phyloP scores from a whole-genome alignment of 805 yeast species.

The Wickerhamiella galacta region DNA sequence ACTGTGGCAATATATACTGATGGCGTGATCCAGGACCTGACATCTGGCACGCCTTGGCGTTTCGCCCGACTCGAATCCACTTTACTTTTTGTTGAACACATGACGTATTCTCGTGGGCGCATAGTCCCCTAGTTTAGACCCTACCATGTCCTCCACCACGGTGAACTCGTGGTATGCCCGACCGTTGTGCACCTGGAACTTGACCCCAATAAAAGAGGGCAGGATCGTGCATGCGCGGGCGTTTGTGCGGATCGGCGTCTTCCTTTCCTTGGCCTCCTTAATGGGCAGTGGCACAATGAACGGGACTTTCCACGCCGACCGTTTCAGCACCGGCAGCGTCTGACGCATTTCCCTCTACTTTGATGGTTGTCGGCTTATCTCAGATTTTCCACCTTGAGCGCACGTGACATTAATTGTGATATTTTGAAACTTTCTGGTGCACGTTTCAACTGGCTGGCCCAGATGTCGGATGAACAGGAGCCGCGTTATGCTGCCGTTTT shows the following conservation, averaged over 20 bases:
- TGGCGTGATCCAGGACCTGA: too few species aligned
- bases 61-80: too few species aligned
- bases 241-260: constrained; percentile 84
- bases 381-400: too few species aligned
- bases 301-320: constrained; percentile 48
- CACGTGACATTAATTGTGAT: too few species aligned
- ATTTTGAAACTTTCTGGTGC: too few species aligned
- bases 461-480: too few species aligned
- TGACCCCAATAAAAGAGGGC: constrained; percentile 90
- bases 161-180: constrained; percentile 80
- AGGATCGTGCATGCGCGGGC: constrained; percentile 88
- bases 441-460: too few species aligned
- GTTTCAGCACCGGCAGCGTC: constrained; percentile 20
- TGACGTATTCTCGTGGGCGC: constrained; percentile 86
- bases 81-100: constrained; percentile 38
- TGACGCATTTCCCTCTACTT: constrained; percentile 23
- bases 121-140: constrained; percentile 86
- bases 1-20: too few species aligned
- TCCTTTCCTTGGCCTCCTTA: constrained; percentile 61
- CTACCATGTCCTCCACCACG: constrained; percentile 91
- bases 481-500: too few species aligned
- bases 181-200: constrained; percentile 92
- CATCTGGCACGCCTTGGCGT: too few species aligned
- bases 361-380: too few species aligned
- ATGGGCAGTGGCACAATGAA: constrained; percentile 90